Conservation (phyloP, 768 basidiomycete genomes). For the Mycena latifolia region DNA sequence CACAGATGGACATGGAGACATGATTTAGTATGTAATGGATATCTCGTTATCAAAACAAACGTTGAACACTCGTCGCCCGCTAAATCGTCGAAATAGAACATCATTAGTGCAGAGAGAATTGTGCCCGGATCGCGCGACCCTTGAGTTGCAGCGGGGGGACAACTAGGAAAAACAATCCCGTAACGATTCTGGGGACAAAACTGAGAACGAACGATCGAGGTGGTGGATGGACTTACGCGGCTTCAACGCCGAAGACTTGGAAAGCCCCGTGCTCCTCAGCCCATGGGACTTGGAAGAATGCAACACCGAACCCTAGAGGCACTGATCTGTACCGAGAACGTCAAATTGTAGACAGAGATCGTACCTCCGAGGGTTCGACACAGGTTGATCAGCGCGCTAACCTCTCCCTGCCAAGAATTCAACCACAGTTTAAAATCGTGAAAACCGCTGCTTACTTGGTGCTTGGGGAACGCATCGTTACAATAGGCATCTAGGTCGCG, state of each 20-base stretch:
- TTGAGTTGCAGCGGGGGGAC: slow-evolving; percentile 62
- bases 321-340: not conserved
- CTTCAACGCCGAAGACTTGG: slow-evolving; percentile 67
- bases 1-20: slow-evolving; percentile 22
- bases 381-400: slow-evolving; percentile 68
- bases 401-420: slow-evolving; percentile 54
- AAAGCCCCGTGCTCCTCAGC: slow-evolving; percentile 63
- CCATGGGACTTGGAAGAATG: slow-evolving; percentile 72
- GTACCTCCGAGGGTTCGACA: slow-evolving; percentile 61
- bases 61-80: not conserved
- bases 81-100: slow-evolving; percentile 1
- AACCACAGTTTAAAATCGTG: not conserved
- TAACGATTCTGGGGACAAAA: slow-evolving; percentile 52
- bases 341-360: not conserved
- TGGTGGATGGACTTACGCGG: slow-evolving; percentile 55
- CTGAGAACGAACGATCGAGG: not conserved
- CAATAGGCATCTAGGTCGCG: slow-evolving; percentile 45
- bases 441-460: slow-evolving; percentile 41
- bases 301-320: slow-evolving; percentile 59
- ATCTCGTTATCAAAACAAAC: too few species aligned
- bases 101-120: slow-evolving; percentile 38
- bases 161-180: slow-evolving; percentile 61
- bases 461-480: slow-evolving; percentile 58
- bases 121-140: slow-evolving; percentile 53
- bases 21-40: not conserved